Conservation (phyloP, 2,329 filamentous ascomycete genomes). For the Ambrosiella xylebori region DNA sequence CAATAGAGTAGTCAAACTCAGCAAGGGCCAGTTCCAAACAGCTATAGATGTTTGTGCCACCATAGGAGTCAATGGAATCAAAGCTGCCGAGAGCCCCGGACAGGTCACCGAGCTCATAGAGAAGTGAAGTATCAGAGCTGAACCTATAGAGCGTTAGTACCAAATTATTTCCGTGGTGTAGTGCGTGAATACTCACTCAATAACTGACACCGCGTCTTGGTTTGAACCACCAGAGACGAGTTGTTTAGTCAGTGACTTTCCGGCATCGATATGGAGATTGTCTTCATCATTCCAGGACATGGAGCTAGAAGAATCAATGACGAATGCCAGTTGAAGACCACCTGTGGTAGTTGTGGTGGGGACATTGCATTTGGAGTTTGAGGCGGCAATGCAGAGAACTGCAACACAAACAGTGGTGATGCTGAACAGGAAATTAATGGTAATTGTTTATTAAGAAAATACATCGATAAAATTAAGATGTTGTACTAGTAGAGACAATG, state of each 20-base stretch:
- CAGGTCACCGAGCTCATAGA: conserved; percentile 15
- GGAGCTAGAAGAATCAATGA: conserved; percentile 15
- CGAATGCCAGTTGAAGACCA: conserved; percentile 14
- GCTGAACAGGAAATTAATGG: background rate
- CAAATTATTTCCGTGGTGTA: background rate
- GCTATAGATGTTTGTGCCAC: conserved; percentile 14
- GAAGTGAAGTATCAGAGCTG: conserved; percentile 12
- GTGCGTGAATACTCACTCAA: conserved; percentile 12
- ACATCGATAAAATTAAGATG: background rate
- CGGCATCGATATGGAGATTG: conserved; percentile 13
- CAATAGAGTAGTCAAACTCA: conserved; percentile 11
- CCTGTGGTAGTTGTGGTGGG: conserved; percentile 11
- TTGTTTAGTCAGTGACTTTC: conserved; percentile 13
- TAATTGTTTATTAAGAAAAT: background rate
- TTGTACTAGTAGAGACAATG: background rate
- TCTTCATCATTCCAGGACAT: conserved; percentile 14
- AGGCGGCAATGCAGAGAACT: background rate
- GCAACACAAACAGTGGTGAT: background rate
- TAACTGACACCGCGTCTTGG: conserved; percentile 14
- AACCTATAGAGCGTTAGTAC: conserved; percentile 10
- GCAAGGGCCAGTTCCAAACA: conserved; percentile 14
- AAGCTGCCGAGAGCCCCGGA: conserved; percentile 11
- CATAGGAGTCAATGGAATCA: conserved; percentile 14
- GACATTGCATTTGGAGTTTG: background rate
- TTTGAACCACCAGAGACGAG: conserved; percentile 13